Evolutionary conservation across 345 rosid species (phyloP), one percentile per base, ranked within the genome.

Genomic region (Aethionema arabicum): DNA sequence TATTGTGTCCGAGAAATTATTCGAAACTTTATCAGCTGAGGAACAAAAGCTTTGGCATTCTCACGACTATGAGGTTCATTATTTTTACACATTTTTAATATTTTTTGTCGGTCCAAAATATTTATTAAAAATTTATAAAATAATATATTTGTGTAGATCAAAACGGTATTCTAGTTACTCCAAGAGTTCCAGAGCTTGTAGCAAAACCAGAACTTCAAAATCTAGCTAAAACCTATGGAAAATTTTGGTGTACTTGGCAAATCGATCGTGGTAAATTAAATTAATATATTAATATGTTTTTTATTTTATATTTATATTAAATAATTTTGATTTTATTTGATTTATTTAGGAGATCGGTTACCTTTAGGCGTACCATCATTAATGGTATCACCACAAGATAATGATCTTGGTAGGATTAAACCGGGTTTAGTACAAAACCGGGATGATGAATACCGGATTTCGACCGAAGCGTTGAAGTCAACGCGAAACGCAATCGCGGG

Each of bases 181-280:
- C 96, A 32, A 61, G 87, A 7, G 74, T 87, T 14, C 95, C 91
- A 0, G 87, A 91, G 61, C 61, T 77, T n/a, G 78, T 81, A 33
- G 80, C 59, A 1, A 85, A 82, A 54, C 87, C 82, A 3, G 87
- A 87, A 62, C 78, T 90, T 8, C 77, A 81, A 13, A 81, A 79
- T 43, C 66, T 91, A 58, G 82, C 87, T 37, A 84, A 78, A 63
- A 75, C 83, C 1, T 87, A 85, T n/a, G 93, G 93, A 42, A 87
- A 90, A 65, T 90, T 87, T 27, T 90, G 93, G 93, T 87, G 97
- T 76, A 84, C 95, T 29, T 90, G 97, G 97, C 93, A 84, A 59
- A 61, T 79, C 3, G 97, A 90, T 30, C 78, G 91, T 66, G 98
- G 87, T 82, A 69, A 65, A 4, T 6, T 10, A 30, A 5, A 6